Evolutionary conservation across 352 stramenopile genomes (phyloP).

Genomic region (Achlya hypogyna): DNA sequence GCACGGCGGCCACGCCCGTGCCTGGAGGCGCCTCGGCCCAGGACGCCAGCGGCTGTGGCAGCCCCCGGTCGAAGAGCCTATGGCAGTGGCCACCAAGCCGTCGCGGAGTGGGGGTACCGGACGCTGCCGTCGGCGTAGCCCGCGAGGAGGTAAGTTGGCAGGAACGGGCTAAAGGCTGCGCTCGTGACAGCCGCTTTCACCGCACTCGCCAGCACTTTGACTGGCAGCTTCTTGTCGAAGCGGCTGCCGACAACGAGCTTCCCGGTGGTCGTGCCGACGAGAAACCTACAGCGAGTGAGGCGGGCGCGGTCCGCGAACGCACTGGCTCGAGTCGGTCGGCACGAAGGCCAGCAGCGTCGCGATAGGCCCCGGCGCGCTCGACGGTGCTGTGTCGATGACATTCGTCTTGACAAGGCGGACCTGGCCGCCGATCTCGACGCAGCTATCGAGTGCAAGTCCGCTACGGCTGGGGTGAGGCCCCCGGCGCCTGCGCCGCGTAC

Average conservation of each 20-base stretch:
- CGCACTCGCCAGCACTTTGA: background rate
- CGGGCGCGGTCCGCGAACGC: background rate
- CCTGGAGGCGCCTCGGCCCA: conserved; percentile 38
- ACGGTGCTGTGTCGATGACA: conserved; percentile 34
- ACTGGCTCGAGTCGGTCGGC: conserved; percentile 49
- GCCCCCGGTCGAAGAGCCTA: conserved; percentile 39
- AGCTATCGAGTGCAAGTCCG: conserved; percentile 40
- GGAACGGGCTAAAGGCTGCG: conserved; percentile 46
- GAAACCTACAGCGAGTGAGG: conserved; percentile 28
- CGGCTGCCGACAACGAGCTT: conserved; percentile 31
- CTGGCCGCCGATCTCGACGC: conserved; percentile 48
- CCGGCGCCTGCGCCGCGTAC: background rate
- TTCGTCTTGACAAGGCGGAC: conserved; percentile 61
- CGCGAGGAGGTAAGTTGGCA: conserved; percentile 44
- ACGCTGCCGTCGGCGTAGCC: conserved; percentile 47
- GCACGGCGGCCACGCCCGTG: conserved; percentile 30
- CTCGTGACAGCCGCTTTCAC: conserved; percentile 27
- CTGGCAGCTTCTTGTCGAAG: conserved; percentile 27
- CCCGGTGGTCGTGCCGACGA: conserved; percentile 39
- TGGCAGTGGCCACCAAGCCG: background rate
- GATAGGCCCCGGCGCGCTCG: conserved; percentile 31
- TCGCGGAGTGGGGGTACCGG: background rate
- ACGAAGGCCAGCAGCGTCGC: conserved; percentile 43
- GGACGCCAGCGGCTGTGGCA: conserved; percentile 30
- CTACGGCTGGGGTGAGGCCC: background rate